Evolutionary conservation across 2,329 filamentous ascomycete genomes (phyloP), one percentile per base, ranked within the genome.

Genomic region (Byssothecium circinans): DNA sequence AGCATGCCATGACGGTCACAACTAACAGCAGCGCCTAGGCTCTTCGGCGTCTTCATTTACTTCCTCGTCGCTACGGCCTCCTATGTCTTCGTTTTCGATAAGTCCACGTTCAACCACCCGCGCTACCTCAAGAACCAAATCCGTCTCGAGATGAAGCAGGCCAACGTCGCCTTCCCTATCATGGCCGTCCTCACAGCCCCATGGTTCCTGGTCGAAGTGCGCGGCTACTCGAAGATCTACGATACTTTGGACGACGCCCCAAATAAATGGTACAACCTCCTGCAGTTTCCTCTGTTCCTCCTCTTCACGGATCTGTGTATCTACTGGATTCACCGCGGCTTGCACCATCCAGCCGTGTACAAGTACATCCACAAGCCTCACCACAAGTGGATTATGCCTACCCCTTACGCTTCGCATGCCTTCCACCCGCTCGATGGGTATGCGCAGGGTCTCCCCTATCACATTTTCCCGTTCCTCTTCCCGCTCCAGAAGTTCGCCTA

Each of bases 311-410:
- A 96, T 74, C 87, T 87, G 71, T 85, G 81, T 75, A 91, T 96
- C 76, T 95, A 96, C 80, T 89, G 87, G 81, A 92, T 95, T 64
- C 91, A 95, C 77, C 87, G 91, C 47, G 87, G 83, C 47, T 81
- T 95, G 52, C 91, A 96, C 74, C 86, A 91, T 73, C 88, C 88
- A 14, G 67, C 74, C 38, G 69, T 94, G 60, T 97, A 97, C 82
- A 95, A 91, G 78, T 78, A 79, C 58, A 80, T 96, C 41, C 92
- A 97, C 82, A 97, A 97, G 83, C 87, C 91, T 57, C 92, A 97
- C 75, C 92, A 97, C 84, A 96, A 96, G 78, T 97, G 92, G 92
- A 96, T 97, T 74, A 95, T 96, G 89, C 92, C 92, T 2, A 95
- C 90, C 2, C 92, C 92, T 0, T 96, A 84, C 70, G 91, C 92